These are phyloP conservation scores for Salmacisia buchloeana DNA, from an alignment of 1,284 basidiomycete species.

Conservation along the genomic window DNA sequence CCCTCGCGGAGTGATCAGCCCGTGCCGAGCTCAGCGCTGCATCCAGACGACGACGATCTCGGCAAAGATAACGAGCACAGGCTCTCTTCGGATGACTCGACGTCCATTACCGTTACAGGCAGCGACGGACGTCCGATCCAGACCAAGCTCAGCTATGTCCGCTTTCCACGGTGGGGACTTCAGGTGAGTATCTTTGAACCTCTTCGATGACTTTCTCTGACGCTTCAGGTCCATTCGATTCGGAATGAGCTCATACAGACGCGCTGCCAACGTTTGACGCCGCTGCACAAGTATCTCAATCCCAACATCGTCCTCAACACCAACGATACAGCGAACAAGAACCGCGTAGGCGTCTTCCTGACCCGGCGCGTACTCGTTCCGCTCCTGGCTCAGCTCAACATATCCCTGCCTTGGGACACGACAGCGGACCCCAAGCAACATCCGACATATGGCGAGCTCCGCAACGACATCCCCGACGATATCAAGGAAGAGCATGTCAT, in stretches of 20 bases:
- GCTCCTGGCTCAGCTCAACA: not conserved
- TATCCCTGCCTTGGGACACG: not conserved
- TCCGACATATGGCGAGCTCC: not conserved
- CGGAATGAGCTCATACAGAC: too few relatives aligned
- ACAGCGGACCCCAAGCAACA: not conserved
- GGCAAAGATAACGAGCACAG: too few relatives aligned
- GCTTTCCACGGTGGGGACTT: not conserved
- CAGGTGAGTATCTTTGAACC: not conserved
- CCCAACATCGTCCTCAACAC: not conserved
- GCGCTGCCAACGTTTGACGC: not conserved
- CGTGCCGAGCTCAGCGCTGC: too few relatives aligned
- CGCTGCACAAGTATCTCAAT: not conserved
- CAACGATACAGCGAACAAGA: not conserved
- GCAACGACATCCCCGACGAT: not conserved
- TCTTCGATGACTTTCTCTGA: too few relatives aligned
- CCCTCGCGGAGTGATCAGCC: not conserved
- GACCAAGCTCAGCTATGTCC: not conserved
- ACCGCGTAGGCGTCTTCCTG: not conserved
- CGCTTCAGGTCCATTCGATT: not conserved
- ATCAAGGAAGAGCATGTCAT: not conserved
- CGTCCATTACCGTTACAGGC: not conserved
- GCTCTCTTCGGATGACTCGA: too few relatives aligned
- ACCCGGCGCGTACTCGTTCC: not conserved
- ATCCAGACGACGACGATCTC: too few relatives aligned
- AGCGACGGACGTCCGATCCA: not conserved